Evolutionary conservation across 306 rosid species (phyloP).

Genomic region (Vachellia collinsii): DNA sequence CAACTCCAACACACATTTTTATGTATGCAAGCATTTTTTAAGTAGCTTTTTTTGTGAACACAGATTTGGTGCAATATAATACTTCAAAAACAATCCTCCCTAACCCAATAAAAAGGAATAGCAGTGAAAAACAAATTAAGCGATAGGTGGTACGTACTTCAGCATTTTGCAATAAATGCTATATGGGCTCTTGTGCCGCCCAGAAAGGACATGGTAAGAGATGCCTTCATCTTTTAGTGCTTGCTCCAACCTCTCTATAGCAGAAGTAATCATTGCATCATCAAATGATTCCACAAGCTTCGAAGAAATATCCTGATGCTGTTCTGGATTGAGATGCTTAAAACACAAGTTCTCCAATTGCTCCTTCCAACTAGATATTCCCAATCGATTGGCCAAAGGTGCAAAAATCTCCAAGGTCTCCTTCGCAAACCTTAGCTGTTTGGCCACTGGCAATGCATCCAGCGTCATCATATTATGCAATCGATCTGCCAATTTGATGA

Average conservation of each 20-base stretch:
- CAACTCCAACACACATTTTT: not conserved
- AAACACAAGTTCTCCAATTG: conserved; percentile 88
- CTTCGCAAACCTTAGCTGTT: conserved; percentile 93
- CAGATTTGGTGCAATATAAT: not conserved
- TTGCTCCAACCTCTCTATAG: conserved; percentile 63
- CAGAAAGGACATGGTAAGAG: conserved; percentile 77
- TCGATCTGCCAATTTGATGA: conserved; percentile 90
- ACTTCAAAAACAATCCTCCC: not conserved
- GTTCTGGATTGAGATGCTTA: conserved; percentile 81
- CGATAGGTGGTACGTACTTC: conserved; percentile 57
- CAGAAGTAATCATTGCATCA: conserved; percentile 78
- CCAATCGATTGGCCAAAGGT: conserved; percentile 94
- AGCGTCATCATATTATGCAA: conserved; percentile 94
- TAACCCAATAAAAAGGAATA: not conserved
- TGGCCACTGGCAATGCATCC: conserved; percentile 73
- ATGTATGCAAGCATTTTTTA: not conserved
- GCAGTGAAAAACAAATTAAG: conserved; percentile 11
- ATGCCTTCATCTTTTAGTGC: conserved; percentile 75
- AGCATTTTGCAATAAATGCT: conserved; percentile 88
- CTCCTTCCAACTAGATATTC: conserved; percentile 94
- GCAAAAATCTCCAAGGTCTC: conserved; percentile 98
- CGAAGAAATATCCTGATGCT: conserved; percentile 72
- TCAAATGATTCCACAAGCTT: conserved; percentile 81
- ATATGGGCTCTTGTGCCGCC: conserved; percentile 93
- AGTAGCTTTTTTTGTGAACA: not conserved